Percentiles rank a stretch among this genome's conserved stretches.
phyloP scores from a whole-genome alignment of 352 stramenopile genomes.

The Phytophthora meadii region DNA sequence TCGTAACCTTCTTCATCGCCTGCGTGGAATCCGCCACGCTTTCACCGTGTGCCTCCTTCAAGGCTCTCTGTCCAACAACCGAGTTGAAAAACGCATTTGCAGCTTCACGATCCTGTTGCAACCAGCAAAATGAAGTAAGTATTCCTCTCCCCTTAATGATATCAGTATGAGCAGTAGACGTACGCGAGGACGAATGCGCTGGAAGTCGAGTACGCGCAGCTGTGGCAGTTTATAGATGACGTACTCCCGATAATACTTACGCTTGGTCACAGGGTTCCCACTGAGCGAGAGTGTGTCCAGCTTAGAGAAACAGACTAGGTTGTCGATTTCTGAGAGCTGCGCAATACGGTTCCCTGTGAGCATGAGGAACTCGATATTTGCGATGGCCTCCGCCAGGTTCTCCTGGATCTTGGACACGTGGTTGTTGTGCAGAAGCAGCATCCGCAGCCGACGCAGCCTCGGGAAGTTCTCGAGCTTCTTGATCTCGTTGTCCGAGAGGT shows the following conservation, averaged over 20 bases:
- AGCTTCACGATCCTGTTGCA: constrained; percentile 76
- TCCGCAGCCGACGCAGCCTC: constrained; percentile 85
- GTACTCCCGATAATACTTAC: constrained; percentile 93
- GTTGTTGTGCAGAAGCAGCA: constrained; percentile 94
- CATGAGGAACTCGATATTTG: constrained; percentile 90
- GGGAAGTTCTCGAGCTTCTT: constrained; percentile 96
- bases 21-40: constrained; percentile 47
- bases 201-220: constrained; percentile 88
- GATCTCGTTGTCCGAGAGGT: constrained; percentile 96
- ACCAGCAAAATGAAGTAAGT: not conserved
- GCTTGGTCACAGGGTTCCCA: constrained; percentile 91
- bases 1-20: constrained; percentile 50
- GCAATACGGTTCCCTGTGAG: constrained; percentile 91
- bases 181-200: constrained; percentile 81
- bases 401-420: constrained; percentile 89
- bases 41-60: constrained; percentile 61
- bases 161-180: constrained; percentile 19
- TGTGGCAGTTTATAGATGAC: constrained; percentile 91
- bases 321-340: constrained; percentile 86
- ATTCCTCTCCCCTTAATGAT: not conserved
- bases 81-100: constrained; percentile 80
- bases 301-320: constrained; percentile 78
- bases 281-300: constrained; percentile 86
- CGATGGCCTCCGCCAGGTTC: constrained; percentile 75
- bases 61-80: constrained; percentile 67